These are phyloP conservation scores for Carex parvula DNA, from an alignment of 176 grass and related monocot genomes.

Conservation along the genomic window DNA sequence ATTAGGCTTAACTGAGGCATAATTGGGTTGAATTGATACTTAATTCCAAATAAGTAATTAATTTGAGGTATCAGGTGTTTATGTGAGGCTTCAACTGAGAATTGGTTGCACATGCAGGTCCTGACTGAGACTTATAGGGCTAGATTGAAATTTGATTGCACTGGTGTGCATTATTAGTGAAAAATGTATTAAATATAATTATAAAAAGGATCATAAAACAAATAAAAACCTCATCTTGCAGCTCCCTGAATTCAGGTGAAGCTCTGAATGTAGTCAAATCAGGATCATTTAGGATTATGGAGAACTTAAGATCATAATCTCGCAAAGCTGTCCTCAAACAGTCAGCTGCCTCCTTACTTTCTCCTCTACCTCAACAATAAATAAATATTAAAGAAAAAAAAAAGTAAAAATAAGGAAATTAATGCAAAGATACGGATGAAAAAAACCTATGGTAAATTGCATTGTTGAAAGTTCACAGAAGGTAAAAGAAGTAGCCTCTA, in stretches of 20 bases:
- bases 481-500: not conserved
- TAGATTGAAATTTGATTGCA: conserved; percentile 1
- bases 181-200: not conserved
- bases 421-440: not conserved
- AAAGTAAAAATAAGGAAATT: conserved; percentile 6
- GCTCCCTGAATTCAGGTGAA: conserved; percentile 81
- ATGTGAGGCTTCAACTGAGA: not conserved
- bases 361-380: conserved; percentile 67
- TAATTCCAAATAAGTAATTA: not conserved
- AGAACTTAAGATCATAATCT: conserved; percentile 93
- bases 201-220: not conserved
- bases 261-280: conserved; percentile 85
- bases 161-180: not conserved
- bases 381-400: conserved; percentile 25
- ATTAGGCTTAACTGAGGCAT: not conserved
- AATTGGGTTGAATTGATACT: not conserved
- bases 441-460: not conserved
- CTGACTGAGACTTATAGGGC: not conserved
- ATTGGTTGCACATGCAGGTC: not conserved
- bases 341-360: conserved; percentile 68
- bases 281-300: conserved; percentile 89
- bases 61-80: not conserved
- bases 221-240: conserved; percentile 78
- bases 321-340: conserved; percentile 77
- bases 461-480: not conserved